A percentile compares a stretch with the other conserved stretches of the same genome.
phyloP scores from a whole-genome alignment of 2,329 filamentous ascomycete genomes.

The Ophiostoma perfectum region DNA sequence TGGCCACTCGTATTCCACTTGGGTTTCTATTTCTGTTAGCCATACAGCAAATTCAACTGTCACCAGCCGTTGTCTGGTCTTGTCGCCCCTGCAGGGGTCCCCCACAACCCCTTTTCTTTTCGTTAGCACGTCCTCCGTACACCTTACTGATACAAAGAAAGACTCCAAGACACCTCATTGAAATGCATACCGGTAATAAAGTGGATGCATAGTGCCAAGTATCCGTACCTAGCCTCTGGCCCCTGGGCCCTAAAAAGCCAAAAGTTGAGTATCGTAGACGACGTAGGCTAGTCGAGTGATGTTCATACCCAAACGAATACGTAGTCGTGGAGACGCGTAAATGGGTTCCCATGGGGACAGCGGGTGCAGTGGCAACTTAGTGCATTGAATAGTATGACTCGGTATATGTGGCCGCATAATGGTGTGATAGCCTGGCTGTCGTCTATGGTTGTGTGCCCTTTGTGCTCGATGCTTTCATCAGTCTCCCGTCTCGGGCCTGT shows the following conservation, averaged over 20 bases:
- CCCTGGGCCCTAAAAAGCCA: too few relatives aligned
- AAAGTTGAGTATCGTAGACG: too few relatives aligned
- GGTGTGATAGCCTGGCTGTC: too few relatives aligned
- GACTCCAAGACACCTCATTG: neutral
- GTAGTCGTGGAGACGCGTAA: slow-evolving; percentile 13
- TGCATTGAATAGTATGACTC: neutral
- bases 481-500: too few relatives aligned
- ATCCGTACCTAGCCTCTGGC: neutral
- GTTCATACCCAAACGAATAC: slow-evolving; percentile 11
- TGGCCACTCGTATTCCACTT: neutral
- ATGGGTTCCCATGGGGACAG: slow-evolving; percentile 21
- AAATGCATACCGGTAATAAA: slow-evolving; percentile 10
- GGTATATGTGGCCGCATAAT: too few relatives aligned
- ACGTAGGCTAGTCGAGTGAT: slow-evolving; percentile 4
- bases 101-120: slow-evolving; percentile 21
- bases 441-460: too few relatives aligned
- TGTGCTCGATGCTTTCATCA: too few relatives aligned
- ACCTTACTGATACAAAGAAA: neutral
- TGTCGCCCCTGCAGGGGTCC: slow-evolving; percentile 19
- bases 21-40: neutral
- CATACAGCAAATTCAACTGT: slow-evolving; percentile 10
- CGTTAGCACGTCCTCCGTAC: neutral
- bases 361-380: neutral
- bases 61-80: slow-evolving; percentile 15
- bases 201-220: slow-evolving; percentile 20